These are phyloP conservation scores for Trichophyton mentagrophytes DNA, from an alignment of 2,329 filamentous ascomycete genomes.

Conservation along the genomic window DNA sequence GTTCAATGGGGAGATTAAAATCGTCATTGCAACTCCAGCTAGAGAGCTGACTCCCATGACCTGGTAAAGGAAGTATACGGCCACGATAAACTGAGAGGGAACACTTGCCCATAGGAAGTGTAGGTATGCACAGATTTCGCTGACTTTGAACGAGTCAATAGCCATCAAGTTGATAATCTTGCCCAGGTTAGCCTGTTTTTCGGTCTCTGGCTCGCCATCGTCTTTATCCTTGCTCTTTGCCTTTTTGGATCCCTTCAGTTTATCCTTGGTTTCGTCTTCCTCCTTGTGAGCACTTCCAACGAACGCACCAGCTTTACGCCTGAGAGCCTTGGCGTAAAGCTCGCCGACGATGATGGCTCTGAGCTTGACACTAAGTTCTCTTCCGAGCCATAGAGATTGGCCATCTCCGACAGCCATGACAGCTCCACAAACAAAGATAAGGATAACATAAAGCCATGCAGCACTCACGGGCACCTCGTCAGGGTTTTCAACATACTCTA, in stretches of 20 bases:
- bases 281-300: slow-evolving; percentile 47
- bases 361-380: slow-evolving; percentile 84
- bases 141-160: slow-evolving; percentile 97
- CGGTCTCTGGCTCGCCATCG: slow-evolving; percentile 24
- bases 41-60: slow-evolving; percentile 90
- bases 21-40: slow-evolving; percentile 83
- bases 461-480: slow-evolving; percentile 65
- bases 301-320: slow-evolving; percentile 73
- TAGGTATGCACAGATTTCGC: slow-evolving; percentile 84
- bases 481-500: slow-evolving; percentile 86
- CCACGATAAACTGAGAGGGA: slow-evolving; percentile 74
- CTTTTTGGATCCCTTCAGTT: slow-evolving; percentile 21
- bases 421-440: slow-evolving; percentile 72
- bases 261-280: slow-evolving; percentile 16
- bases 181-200: slow-evolving; percentile 77
- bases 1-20: slow-evolving; percentile 77
- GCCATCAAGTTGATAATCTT: slow-evolving; percentile 99
- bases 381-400: slow-evolving; percentile 81
- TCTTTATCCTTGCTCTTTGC: slow-evolving; percentile 15
- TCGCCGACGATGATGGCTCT: slow-evolving; percentile 94
- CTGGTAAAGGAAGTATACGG: slow-evolving; percentile 68
- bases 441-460: slow-evolving; percentile 88
- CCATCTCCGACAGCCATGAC: slow-evolving; percentile 72
- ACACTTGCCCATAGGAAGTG: slow-evolving; percentile 92
- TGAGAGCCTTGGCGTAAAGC: slow-evolving; percentile 88